Evolutionary conservation across 345 rosid species (phyloP), one percentile per base, ranked within the genome.

Genomic region (Bretschneidera sinensis): DNA sequence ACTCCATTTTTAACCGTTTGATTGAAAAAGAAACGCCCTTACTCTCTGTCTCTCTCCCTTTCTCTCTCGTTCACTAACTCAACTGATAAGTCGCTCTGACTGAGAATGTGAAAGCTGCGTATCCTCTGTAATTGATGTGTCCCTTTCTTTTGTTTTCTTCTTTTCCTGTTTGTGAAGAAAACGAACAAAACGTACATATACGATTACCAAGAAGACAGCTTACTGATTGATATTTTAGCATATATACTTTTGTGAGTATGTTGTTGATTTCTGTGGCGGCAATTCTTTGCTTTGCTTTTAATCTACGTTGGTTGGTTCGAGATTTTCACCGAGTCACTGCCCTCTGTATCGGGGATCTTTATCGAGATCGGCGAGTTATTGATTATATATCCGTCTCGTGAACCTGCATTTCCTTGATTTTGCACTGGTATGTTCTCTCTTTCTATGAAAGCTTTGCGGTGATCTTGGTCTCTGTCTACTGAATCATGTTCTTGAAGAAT

Each of bases 231-330:
- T n/a, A n/a, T n/a, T n/a, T n/a, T n/a, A n/a, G n/a, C n/a, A n/a
- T 28, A 28, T 28, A 28, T 28, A 8, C 33, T 28, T 28, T 28
- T 28, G 33, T 2, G 33, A n/a, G n/a, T n/a, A n/a, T 6, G 0
- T 59, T 56, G 57, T 64, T 64, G 69, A 47, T 72, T 72, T 62
- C 62, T 24, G 73, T 51, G 15, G 76, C 53, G 64, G 62, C 63
- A 61, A 74, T 71, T 70, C 82, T 67, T 78, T 81, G 34, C 83
- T 79, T 81, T 83, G 84, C 89, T 83, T 84, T 15, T 59, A 78
- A 76, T 78, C 79, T 56, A 81, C 82, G 82, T 76, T 53, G 5
- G 39, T 20, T 59, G 17, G 52, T 45, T 61, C 31, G 43, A 43
- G 67, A 22, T n/a, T 58, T 60, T 52, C 49, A 52, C 70, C 43